phyloP scores from a whole-genome alignment of 2,329 filamentous ascomycete genomes.

The Fusarium tricinctum region DNA sequence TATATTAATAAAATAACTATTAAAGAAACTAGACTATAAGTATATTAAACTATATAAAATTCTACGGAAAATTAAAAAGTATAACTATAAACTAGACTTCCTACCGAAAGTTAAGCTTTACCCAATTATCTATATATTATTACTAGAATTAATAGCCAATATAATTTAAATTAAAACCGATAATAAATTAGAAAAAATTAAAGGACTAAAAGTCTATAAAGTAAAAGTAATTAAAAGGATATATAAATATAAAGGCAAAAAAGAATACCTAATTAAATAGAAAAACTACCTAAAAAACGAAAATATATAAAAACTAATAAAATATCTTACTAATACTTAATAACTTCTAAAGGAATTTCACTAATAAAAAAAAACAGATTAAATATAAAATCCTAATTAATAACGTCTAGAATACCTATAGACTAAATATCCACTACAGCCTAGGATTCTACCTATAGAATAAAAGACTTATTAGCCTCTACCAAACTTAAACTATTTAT shows the following conservation, averaged over 20 bases:
- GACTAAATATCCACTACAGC: too few relatives aligned
- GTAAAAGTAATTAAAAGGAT: not conserved
- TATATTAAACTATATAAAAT: not conserved
- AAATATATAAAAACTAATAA: too few relatives aligned
- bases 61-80: not conserved
- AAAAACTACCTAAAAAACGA: too few relatives aligned
- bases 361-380: too few relatives aligned
- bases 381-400: too few relatives aligned
- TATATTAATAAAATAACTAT: not conserved
- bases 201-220: not conserved
- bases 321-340: too few relatives aligned
- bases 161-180: not conserved
- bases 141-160: not conserved
- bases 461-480: too few relatives aligned
- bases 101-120: not conserved
- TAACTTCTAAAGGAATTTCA: too few relatives aligned
- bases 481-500: too few relatives aligned
- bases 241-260: not conserved
- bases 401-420: too few relatives aligned
- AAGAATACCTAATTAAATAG: not conserved
- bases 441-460: too few relatives aligned
- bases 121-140: not conserved
- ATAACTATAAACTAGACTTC: not conserved
- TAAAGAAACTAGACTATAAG: not conserved
- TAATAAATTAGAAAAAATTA: not conserved